These are phyloP conservation scores for Colletotrichum magnum DNA, from an alignment of 2,329 filamentous ascomycete genomes.

Conservation along the genomic window DNA sequence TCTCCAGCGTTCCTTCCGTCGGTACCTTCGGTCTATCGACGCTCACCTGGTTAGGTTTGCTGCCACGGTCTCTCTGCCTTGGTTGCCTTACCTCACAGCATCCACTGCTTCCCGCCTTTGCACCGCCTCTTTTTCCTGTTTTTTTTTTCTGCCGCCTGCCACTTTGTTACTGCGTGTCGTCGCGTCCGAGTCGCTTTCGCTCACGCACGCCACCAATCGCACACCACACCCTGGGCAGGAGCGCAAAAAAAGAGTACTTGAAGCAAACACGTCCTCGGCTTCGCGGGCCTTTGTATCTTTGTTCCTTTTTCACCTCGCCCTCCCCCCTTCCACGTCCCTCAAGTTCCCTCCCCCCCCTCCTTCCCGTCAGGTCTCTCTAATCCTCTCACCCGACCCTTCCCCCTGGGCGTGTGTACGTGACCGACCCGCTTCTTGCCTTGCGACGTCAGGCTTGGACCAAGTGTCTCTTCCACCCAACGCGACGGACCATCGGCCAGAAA, in stretches of 20 bases:
- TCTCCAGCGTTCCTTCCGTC: conserved; percentile 1
- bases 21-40: neutral
- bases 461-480: conserved; percentile 26
- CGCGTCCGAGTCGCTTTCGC: conserved; percentile 27
- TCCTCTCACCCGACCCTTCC: neutral
- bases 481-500: conserved; percentile 32
- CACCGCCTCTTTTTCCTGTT: conserved; percentile 22
- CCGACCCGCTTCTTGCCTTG: conserved; percentile 40
- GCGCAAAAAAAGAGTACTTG: conserved; percentile 40
- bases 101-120: conserved; percentile 20
- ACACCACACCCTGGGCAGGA: neutral
- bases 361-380: conserved; percentile 7
- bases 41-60: neutral
- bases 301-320: conserved; percentile 36
- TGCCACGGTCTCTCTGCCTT: neutral
- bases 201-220: conserved; percentile 14
- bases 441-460: conserved; percentile 40
- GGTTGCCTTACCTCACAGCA: conserved; percentile 16
- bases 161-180: neutral
- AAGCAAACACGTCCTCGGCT: conserved; percentile 41
- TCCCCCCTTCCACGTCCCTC: conserved; percentile 12
- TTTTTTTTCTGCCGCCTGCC: conserved; percentile 2
- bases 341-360: conserved; percentile 6
- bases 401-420: conserved; percentile 33
- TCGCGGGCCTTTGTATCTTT: conserved; percentile 41